phyloP scores from a whole-genome alignment of 2,329 filamentous ascomycete species.

The Dothideomycetes sp. region DNA sequence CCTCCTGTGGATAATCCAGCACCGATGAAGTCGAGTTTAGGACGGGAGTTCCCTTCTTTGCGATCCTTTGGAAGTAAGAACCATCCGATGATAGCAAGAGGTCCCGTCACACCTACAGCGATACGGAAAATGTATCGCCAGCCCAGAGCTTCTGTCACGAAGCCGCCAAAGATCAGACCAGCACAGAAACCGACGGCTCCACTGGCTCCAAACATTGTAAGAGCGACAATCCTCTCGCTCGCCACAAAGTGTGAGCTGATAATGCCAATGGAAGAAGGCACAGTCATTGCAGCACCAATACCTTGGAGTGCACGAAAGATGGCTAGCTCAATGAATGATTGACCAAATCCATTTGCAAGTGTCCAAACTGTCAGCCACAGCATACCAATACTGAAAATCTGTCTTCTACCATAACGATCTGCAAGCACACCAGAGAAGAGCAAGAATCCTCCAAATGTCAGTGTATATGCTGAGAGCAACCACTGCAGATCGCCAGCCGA shows the following conservation, averaged over 20 bases:
- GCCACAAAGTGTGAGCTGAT: slow-evolving; percentile 33
- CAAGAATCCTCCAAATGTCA: slow-evolving; percentile 31
- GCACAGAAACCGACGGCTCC: slow-evolving; percentile 40
- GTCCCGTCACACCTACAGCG: slow-evolving; percentile 11
- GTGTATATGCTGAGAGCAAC: slow-evolving; percentile 35
- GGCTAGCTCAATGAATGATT: slow-evolving; percentile 35
- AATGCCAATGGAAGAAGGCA: slow-evolving; percentile 39
- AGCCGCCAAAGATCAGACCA: slow-evolving; percentile 42
- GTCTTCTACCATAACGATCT: slow-evolving; percentile 31
- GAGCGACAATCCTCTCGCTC: slow-evolving; percentile 36
- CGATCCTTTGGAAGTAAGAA: slow-evolving; percentile 33
- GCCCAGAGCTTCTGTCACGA: slow-evolving; percentile 39
- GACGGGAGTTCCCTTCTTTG: slow-evolving; percentile 25
- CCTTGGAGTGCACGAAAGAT: slow-evolving; percentile 40
- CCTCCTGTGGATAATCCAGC: slow-evolving; percentile 35
- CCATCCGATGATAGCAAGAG: slow-evolving; percentile 20
- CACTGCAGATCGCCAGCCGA: slow-evolving; percentile 31
- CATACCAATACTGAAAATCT: slow-evolving; percentile 32
- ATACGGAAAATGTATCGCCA: slow-evolving; percentile 44
- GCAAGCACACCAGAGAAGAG: slow-evolving; percentile 27
- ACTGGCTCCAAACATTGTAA: slow-evolving; percentile 15
- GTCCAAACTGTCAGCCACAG: slow-evolving; percentile 20
- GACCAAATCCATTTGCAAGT: slow-evolving; percentile 25
- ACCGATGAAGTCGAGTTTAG: slow-evolving; percentile 34
- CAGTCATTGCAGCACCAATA: slow-evolving; percentile 38